These are phyloP conservation scores for Lagenidium sp. DNA, from an alignment of 352 stramenopile species.

Conservation along the genomic window DNA sequence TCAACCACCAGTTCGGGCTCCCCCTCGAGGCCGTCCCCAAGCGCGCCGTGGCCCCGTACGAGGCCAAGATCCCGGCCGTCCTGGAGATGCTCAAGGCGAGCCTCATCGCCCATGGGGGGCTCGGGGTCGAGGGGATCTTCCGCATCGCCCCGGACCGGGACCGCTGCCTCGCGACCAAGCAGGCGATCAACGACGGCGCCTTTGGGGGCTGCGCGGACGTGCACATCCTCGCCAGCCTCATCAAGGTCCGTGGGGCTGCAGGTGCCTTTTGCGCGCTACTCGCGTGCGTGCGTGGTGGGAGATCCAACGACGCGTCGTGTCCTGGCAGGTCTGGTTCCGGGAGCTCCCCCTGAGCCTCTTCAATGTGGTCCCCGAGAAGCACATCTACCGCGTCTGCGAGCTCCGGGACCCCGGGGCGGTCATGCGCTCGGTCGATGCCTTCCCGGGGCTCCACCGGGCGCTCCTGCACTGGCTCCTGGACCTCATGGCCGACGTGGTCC, in stretches of 20 bases:
- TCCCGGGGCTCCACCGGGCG: conserved; percentile 25
- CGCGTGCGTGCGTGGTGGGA: background rate
- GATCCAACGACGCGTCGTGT: conserved; percentile 1
- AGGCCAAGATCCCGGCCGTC: conserved; percentile 56
- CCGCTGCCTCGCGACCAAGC: conserved; percentile 43
- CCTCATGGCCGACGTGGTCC: conserved; percentile 48
- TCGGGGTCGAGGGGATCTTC: conserved; percentile 60
- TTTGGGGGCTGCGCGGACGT: conserved; percentile 56
- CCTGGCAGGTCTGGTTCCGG: conserved; percentile 58
- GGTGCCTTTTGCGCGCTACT: background rate
- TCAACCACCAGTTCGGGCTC: conserved; percentile 75
- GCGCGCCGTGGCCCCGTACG: conserved; percentile 44
- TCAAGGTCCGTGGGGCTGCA: conserved; percentile 40
- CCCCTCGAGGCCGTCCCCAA: conserved; percentile 53
- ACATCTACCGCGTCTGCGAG: conserved; percentile 40
- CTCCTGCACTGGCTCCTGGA: conserved; percentile 72
- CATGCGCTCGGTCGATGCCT: conserved; percentile 22
- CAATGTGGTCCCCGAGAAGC: conserved; percentile 49
- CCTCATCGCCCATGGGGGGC: conserved; percentile 37
- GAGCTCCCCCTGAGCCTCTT: conserved; percentile 69
- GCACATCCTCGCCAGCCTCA: conserved; percentile 74
- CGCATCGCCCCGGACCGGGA: conserved; percentile 60
- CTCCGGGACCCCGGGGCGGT: conserved; percentile 30
- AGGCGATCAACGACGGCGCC: conserved; percentile 54
- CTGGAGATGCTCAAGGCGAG: conserved; percentile 68